Evolutionary conservation across 2,329 filamentous ascomycete genomes (phyloP), one percentile per base, ranked within the genome.

Genomic region (Ambrosiella xylebori): DNA sequence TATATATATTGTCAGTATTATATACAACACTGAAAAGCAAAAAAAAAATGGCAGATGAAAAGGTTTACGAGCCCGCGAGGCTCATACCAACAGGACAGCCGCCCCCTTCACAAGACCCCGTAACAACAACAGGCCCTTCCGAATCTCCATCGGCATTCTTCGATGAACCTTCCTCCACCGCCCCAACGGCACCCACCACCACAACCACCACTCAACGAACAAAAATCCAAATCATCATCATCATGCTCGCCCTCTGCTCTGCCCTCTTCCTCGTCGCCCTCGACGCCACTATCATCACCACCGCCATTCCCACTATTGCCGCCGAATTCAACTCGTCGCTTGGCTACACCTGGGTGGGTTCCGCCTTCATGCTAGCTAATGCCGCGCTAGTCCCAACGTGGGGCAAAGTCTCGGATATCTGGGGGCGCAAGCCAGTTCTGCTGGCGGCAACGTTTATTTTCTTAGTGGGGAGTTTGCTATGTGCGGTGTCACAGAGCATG

Each of bases 271-370:
- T 80, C 39, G 76, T 76, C 1, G 76, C 77, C 0, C 70, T 80
- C 56, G 77, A 80, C 64, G 70, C 74, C 56, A 84, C 81, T 37
- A 83, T 85, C 65, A 73, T 86, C 63, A 76, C 83, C 9, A 85
- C 82, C 0, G 80, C 82, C 5, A 73, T 85, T 4, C 82, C 84
- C 0, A 81, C 80, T 12, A 86, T 87, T 62, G 75, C 79, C 4
- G 69, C 70, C 39, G 74, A 85, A 61, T 78, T 90, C 61, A 65
- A 80, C 50, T 85, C 84, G 5, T 79, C 79, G 2, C 72, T 78
- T 13, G 85, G 85, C 27, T 90, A 89, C 69, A 78, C 82, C 56
- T 90, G 86, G 87, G 82, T 91, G 61, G 86, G 86, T 12, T 81
- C 78, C 41, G 80, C 85, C 2, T 91, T 86, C 65, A 73, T 88